Percentiles rank a stretch among this genome's conserved stretches.
Evolutionary conservation across 169 alveolate species (phyloP).

Genomic region (Plasmodium vinckei): DNA sequence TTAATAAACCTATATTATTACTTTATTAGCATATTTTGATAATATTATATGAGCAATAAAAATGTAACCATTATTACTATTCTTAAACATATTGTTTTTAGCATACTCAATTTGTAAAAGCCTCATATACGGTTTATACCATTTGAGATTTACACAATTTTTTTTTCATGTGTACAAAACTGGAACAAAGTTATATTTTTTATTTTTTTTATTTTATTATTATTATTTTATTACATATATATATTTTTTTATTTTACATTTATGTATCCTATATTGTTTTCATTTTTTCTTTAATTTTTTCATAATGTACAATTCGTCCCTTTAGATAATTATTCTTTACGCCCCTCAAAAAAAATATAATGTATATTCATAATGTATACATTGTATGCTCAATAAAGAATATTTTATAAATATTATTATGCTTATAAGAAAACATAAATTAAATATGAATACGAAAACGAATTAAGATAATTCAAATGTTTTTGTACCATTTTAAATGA

Average conservation of each 20-base stretch:
- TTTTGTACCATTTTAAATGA: not conserved
- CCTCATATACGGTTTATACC: no score
- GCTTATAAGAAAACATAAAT: not conserved
- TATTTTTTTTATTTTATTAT: slow-evolving; percentile 10
- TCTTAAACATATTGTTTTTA: no score
- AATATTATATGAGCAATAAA: no score
- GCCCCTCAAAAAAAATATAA: not conserved
- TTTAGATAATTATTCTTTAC: not conserved
- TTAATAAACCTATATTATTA: slow-evolving; percentile 2
- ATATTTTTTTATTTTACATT: not conserved
- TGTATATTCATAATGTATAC: not conserved
- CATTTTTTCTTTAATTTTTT: slow-evolving; percentile 1
- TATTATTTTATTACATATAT: not conserved
- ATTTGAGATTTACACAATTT: no score
- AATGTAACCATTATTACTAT: no score
- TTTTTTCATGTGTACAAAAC: no score
- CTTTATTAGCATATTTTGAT: not conserved
- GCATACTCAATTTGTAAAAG: no score
- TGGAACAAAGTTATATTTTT: not conserved
- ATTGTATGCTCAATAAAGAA: not conserved
- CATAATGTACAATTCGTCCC: slow-evolving; percentile 4
- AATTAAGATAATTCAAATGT: not conserved
- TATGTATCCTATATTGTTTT: slow-evolving; percentile 5
- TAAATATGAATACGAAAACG: no score
- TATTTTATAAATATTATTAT: not conserved